These are phyloP conservation scores for Diaporthe helianthi DNA, from an alignment of 2,329 filamentous ascomycete genomes.

Conservation along the genomic window DNA sequence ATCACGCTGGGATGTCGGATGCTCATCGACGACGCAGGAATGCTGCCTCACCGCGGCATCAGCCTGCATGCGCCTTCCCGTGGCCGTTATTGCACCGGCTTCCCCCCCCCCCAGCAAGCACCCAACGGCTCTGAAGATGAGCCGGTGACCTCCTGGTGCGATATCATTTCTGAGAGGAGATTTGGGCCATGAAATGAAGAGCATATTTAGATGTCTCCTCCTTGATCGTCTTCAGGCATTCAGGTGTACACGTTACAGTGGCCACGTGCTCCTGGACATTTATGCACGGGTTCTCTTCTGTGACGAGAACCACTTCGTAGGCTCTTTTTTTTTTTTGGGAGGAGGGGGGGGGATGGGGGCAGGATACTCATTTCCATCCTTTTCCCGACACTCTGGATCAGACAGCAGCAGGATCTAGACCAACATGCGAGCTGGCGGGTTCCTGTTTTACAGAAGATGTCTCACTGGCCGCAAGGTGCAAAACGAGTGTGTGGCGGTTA, in stretches of 20 bases:
- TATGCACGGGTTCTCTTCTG: neutral
- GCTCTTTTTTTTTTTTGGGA: neutral
- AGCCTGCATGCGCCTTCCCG: conserved; percentile 9
- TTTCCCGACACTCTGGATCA: conserved; percentile 32
- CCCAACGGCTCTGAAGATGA: neutral
- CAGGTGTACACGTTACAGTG: neutral
- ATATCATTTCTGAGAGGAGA: neutral
- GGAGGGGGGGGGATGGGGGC: too few relatives aligned
- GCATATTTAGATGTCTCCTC: neutral
- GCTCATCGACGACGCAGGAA: conserved; percentile 9
- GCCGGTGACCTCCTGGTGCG: neutral
- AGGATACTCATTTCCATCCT: conserved; percentile 7
- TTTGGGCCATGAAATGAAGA: neutral
- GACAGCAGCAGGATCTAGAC: conserved; percentile 4
- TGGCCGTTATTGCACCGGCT: neutral
- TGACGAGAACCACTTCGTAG: neutral
- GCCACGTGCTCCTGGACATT: neutral
- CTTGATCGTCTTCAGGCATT: neutral
- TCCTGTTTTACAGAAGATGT: conserved; percentile 30
- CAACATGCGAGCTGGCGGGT: conserved; percentile 7
- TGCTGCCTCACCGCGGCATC: neutral
- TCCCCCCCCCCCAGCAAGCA: neutral
- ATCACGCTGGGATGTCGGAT: neutral
- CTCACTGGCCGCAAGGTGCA: conserved; percentile 22
- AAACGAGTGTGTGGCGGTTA: neutral